Percentiles rank a stretch among this genome's conserved stretches.
Evolutionary conservation across 495 filamentous ascomycete species (phyloP).

Genomic region (Pseudotulostoma volvatum): DNA sequence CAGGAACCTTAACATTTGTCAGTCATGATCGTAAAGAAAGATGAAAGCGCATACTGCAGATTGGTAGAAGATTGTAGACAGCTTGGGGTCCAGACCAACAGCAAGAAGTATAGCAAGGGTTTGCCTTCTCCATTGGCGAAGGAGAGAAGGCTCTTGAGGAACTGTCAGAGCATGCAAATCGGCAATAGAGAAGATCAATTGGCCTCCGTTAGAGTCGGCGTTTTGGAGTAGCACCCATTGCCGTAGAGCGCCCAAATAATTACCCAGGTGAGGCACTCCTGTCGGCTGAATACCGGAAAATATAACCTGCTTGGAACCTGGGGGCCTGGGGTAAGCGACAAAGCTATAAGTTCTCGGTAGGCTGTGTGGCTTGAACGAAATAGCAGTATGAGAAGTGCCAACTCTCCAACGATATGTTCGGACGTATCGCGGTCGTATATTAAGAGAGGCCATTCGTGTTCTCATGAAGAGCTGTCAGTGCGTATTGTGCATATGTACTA

Average conservation of each 20-base stretch:
- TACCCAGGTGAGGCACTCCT: conserved; percentile 86
- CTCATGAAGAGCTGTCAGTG: no score
- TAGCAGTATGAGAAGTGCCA: no score
- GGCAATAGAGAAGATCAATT: conserved; percentile 67
- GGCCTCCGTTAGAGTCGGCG: conserved; percentile 32
- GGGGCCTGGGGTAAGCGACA: no score
- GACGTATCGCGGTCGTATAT: no score
- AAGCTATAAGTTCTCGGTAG: no score
- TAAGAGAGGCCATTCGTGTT: no score
- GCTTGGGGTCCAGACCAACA: conserved; percentile 60
- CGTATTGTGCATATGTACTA: no score
- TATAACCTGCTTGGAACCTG: no score
- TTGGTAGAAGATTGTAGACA: conserved; percentile 75
- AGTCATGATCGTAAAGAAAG: not conserved
- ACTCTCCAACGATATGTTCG: no score
- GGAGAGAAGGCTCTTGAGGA: conserved; percentile 39
- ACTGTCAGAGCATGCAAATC: conserved; percentile 87
- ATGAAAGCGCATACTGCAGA: conserved; percentile 33
- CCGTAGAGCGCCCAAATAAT: conserved; percentile 83
- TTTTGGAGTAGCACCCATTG: conserved; percentile 75
- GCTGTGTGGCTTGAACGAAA: no score
- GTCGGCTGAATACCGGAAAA: conserved; percentile 98
- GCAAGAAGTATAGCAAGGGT: conserved; percentile 68
- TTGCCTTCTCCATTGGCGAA: conserved; percentile 50
- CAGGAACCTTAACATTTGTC: conserved; percentile 39